phyloP scores from a whole-genome alignment of 1,139 yeast genomes.

The Pneumocystis jirovecii region DNA sequence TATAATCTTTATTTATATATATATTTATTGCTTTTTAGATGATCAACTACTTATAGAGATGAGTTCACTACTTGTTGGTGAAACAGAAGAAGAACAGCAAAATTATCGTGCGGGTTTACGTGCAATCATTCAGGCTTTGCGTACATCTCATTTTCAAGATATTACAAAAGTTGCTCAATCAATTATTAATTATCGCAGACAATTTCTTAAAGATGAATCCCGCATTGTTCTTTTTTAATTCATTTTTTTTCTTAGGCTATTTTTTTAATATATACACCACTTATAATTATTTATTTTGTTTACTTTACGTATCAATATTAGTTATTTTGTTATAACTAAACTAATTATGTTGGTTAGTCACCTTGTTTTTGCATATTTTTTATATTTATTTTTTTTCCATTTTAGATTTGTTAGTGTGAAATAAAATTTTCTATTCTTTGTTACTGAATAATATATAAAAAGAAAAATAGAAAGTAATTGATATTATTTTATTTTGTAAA shows the following conservation, averaged over 20 bases:
- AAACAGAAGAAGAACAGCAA: conserved; percentile 3
- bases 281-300: neutral
- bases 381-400: neutral
- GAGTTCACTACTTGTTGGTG: neutral
- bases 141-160: neutral
- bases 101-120: conserved; percentile 1
- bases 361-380: neutral
- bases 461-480: neutral
- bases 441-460: neutral
- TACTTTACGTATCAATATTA: neutral
- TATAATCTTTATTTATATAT: neutral
- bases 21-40: neutral
- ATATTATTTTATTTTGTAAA: neutral
- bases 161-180: neutral
- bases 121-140: neutral
- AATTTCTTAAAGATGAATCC: neutral
- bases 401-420: neutral
- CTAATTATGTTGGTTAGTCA: neutral
- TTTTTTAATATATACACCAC: neutral
- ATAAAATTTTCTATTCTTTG: neutral
- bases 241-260: neutral
- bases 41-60: conserved; percentile 2
- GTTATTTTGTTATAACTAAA: neutral
- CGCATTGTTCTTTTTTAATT: neutral
- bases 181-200: neutral